Percentiles rank a stretch among this genome's conserved stretches.
These are phyloP conservation scores for Oryza nivara DNA, from an alignment of 176 grass and related monocot genomes.

Conservation along the genomic window DNA sequence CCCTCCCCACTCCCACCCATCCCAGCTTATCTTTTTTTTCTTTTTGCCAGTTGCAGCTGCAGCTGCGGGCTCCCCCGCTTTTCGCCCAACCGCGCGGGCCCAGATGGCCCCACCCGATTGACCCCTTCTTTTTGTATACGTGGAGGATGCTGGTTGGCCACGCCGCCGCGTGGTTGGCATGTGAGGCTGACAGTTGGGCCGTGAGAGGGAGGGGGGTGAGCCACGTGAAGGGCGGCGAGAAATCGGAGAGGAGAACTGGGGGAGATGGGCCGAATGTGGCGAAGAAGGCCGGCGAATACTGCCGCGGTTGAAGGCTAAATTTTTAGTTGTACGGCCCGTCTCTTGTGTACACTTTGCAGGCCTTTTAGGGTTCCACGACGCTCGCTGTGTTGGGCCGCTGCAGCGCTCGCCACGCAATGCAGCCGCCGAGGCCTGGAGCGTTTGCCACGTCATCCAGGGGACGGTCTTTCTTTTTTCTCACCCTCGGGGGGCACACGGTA, in stretches of 20 bases:
- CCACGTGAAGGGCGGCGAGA: too few species aligned
- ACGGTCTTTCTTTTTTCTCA: too few species aligned
- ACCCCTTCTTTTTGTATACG: not conserved
- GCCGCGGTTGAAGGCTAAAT: too few species aligned
- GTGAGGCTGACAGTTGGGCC: not conserved
- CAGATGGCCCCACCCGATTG: too few species aligned
- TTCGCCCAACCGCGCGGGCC: not conserved
- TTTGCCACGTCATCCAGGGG: too few species aligned
- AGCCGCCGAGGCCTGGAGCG: too few species aligned
- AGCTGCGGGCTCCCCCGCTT: not conserved
- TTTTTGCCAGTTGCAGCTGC: not conserved
- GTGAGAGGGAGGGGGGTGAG: too few species aligned
- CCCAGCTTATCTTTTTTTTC: constrained; percentile 36
- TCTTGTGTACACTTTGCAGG: not conserved
- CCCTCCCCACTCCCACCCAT: not conserved
- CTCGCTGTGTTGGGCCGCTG: not conserved
- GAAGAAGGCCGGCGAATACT: not conserved
- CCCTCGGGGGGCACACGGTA: too few species aligned
- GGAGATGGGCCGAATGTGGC: not conserved
- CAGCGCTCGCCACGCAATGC: not conserved
- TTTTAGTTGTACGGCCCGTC: not conserved
- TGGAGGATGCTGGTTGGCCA: not conserved
- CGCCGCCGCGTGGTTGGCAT: not conserved
- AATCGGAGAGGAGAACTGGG: too few species aligned
- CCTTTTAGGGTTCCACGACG: not conserved